These are phyloP conservation scores for Herpetospermum pedunculosum DNA, from an alignment of 306 rosid genomes.

Conservation along the genomic window DNA sequence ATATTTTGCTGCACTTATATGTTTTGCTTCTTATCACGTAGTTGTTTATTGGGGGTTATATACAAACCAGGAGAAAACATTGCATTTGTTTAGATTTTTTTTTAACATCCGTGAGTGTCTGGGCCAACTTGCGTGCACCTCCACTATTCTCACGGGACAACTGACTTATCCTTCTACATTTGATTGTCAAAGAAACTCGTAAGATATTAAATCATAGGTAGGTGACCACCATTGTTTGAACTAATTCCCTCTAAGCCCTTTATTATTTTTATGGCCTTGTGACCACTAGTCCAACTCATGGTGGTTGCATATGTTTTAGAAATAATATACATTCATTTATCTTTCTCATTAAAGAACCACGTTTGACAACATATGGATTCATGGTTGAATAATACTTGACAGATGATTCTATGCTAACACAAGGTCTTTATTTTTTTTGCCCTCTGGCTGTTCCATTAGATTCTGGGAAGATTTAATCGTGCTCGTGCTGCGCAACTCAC, in stretches of 20 bases:
- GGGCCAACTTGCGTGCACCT: too few species aligned
- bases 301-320: too few species aligned
- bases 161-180: too few species aligned
- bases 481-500: slow-evolving; percentile 80
- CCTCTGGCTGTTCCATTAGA: slow-evolving; percentile 15
- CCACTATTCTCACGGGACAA: too few species aligned
- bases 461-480: slow-evolving; percentile 80
- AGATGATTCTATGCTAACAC: background rate
- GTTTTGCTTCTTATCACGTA: background rate
- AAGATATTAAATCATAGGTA: too few species aligned
- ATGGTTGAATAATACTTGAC: background rate
- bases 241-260: too few species aligned
- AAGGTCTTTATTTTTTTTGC: background rate
- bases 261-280: too few species aligned
- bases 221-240: too few species aligned
- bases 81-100: background rate
- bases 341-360: background rate
- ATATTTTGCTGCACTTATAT: background rate
- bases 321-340: background rate
- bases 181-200: too few species aligned
- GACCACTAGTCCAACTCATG: too few species aligned
- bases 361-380: background rate
- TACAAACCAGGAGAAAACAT: too few species aligned
- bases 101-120: too few species aligned
- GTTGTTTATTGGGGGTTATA: background rate